Conservation (phyloP, 305 asterid genomes). For the Solanum aculeatissimum region DNA sequence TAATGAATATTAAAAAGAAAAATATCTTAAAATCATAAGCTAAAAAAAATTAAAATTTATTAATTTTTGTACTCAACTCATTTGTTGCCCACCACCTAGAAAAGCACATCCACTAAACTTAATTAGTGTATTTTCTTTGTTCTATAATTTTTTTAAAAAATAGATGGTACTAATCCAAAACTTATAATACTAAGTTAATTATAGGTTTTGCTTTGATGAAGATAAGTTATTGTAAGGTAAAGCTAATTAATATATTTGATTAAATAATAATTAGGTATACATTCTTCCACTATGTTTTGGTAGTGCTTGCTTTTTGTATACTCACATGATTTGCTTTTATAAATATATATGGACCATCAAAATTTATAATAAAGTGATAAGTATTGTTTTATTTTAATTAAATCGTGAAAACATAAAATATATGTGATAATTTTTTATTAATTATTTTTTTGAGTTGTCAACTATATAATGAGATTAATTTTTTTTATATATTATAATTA, state of each 20-base stretch:
- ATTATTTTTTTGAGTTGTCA: not conserved
- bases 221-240: not conserved
- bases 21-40: not conserved
- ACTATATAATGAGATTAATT: not conserved
- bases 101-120: not conserved
- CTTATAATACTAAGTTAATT: not conserved
- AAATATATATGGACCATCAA: not conserved
- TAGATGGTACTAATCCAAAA: not conserved
- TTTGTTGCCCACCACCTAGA: not conserved
- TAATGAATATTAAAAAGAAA: not conserved
- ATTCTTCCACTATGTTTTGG: not conserved
- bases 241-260: not conserved
- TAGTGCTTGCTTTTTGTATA: conserved; percentile 1
- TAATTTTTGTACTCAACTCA: not conserved
- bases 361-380: not conserved
- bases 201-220: not conserved
- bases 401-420: not conserved
- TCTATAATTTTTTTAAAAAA: not conserved
- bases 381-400: not conserved
- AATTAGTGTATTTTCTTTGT: not conserved
- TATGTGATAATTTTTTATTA: not conserved
- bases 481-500: not conserved
- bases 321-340: conserved; percentile 1
- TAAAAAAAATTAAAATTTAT: not conserved
- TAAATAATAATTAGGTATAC: not conserved